A percentile compares a stretch with the other conserved stretches of the same genome.
Conservation (phyloP, 345 rosid species). For the Populus ilicifolia region DNA sequence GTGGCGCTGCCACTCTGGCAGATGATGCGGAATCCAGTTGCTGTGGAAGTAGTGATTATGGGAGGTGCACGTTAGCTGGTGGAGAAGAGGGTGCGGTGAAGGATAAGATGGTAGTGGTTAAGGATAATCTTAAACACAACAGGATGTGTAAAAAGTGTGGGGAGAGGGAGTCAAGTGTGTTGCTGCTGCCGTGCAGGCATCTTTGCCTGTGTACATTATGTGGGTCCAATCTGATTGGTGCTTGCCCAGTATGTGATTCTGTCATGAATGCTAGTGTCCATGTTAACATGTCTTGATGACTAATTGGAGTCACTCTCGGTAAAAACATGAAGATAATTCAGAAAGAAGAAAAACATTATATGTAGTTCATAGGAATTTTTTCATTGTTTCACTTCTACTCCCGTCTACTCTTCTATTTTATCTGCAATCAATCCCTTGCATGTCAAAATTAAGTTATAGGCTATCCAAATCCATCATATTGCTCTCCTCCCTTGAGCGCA, state of each 20-base stretch:
- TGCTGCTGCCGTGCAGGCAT: slow-evolving; percentile 85
- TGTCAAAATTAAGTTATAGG: neutral
- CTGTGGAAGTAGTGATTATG: slow-evolving; percentile 43
- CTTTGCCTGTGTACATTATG: slow-evolving; percentile 69
- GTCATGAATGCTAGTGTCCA: slow-evolving; percentile 56
- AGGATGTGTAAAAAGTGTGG: slow-evolving; percentile 57
- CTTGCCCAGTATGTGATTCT: slow-evolving; percentile 50
- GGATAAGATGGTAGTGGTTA: neutral
- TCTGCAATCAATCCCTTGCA: neutral
- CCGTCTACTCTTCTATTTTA: neutral
- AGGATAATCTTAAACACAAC: neutral
- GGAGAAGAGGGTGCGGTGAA: slow-evolving; percentile 14
- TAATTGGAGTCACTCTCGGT: neutral
- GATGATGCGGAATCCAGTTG: slow-evolving; percentile 65
- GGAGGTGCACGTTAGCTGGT: slow-evolving; percentile 15
- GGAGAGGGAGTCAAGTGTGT: slow-evolving; percentile 58
- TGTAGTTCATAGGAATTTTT: slow-evolving; percentile 11
- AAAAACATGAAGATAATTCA: neutral
- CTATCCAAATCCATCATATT: neutral
- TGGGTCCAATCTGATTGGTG: slow-evolving; percentile 46
- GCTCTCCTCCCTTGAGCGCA: too few relatives aligned
- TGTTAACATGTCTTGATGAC: slow-evolving; percentile 52
- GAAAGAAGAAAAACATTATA: neutral
- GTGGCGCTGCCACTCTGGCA: slow-evolving; percentile 19
- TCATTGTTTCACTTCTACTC: neutral